Percentiles rank a stretch among this genome's conserved stretches.
Conservation (phyloP, 2,329 filamentous ascomycete species). For the Ascosphaera pollenicola region DNA sequence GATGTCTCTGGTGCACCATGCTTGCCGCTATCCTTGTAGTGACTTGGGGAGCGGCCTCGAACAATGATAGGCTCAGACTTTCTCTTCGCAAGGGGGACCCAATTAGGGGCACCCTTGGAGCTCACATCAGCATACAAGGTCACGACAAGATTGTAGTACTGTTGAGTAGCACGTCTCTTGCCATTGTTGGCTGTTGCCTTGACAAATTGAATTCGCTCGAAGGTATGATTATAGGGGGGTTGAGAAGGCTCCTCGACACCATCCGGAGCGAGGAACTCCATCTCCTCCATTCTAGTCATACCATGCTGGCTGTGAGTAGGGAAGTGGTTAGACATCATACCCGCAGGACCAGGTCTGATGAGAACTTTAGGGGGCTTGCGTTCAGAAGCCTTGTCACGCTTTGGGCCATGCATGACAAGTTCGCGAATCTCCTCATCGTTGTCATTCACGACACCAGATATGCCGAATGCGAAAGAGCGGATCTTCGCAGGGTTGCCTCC, state of each 20-base stretch:
- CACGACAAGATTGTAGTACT: constrained; percentile 79
- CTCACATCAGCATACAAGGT: constrained; percentile 50
- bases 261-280: constrained; percentile 9
- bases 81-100: constrained; percentile 47
- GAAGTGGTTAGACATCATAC: constrained; percentile 12
- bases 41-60: constrained; percentile 61
- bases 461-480: constrained; percentile 57
- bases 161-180: constrained; percentile 70
- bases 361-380: constrained; percentile 48
- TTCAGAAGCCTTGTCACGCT: constrained; percentile 70
- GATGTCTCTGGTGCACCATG: no score
- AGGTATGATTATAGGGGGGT: constrained; percentile 33
- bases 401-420: constrained; percentile 75
- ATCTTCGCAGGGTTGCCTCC: constrained; percentile 32
- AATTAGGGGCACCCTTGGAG: constrained; percentile 28
- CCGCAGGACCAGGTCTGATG: constrained; percentile 41
- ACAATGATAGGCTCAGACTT: constrained; percentile 70
- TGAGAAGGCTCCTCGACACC: constrained; percentile 13
- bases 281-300: no score
- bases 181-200: constrained; percentile 87
- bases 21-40: constrained; percentile 55
- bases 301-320: constrained; percentile 8
- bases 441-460: constrained; percentile 63
- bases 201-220: constrained; percentile 88
- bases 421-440: constrained; percentile 57